Evolutionary conservation across 768 basidiomycete species (phyloP), one percentile per base, ranked within the genome.

Genomic region (Podaxis carcinomalis): DNA sequence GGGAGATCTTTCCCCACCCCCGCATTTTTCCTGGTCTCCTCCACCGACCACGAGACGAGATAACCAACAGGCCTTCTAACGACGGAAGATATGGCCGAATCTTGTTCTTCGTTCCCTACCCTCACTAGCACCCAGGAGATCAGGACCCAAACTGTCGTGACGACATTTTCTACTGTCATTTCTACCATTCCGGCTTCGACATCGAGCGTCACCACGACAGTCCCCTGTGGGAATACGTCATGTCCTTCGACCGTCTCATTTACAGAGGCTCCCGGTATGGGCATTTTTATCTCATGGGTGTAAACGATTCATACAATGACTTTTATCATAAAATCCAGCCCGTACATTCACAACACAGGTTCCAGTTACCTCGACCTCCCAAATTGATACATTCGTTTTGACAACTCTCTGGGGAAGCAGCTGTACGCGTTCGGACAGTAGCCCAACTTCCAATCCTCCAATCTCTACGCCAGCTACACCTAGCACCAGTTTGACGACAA

Each of bases 91-190:
- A 74, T 74, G 73, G 65, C 73, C 11, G 73, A 74, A 68, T 68
- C 80, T 57, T 84, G 82, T 65, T 68, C 68, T 39, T 69, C 78
- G 21, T 70, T 73, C 54, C 76, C 82, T 51, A 82, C 80, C 5
- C 70, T 71, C 64, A 82, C 81, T 5, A 68, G 69, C 49, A 81
- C 77, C 61, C 72, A 69, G 49, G 68, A 74, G 4, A 35, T 78
- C 65, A 75, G 74, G 7, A 70, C 74, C 2, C 73, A 73, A 25
- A 68, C 64, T 21, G 57, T 71, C 5, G 69, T 73, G 16, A 80
- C 77, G 5, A 75, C 75, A 7, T 72, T 71, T 58, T 75, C 77
- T 5, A 69, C 69, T 23, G 75, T 47, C n/a, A 47, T 28, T 16
- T 32, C 56, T 5, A 57, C 56, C n/a, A 47, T 57, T 36, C 56